phyloP scores from a whole-genome alignment of 1,284 basidiomycete genomes.

The Coniferiporia sulphurascens region DNA sequence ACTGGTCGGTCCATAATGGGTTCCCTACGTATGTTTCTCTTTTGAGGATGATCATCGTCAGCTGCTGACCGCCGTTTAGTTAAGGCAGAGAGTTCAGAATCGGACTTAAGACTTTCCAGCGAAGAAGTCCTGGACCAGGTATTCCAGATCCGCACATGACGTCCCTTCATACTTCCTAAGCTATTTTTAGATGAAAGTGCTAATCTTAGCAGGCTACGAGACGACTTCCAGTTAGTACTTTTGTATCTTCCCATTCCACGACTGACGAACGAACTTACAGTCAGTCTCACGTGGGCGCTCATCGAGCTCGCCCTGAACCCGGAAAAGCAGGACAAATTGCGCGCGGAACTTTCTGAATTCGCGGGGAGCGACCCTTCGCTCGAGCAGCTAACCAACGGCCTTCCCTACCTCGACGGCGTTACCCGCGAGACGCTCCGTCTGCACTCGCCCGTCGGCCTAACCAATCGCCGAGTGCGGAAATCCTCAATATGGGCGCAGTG shows the following conservation, averaged over 20 bases:
- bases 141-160: neutral
- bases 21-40: conserved; percentile 38
- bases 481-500: conserved; percentile 24
- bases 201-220: conserved; percentile 29
- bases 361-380: conserved; percentile 11
- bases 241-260: neutral
- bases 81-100: conserved; percentile 42
- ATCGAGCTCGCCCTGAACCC: conserved; percentile 16
- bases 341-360: conserved; percentile 14
- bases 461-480: conserved; percentile 1
- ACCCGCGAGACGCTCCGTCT: conserved; percentile 16
- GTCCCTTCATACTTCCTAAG: neutral
- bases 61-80: conserved; percentile 31
- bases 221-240: conserved; percentile 25
- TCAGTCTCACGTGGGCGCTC: conserved; percentile 13
- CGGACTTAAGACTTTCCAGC: conserved; percentile 46
- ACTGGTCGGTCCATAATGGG: conserved; percentile 46
- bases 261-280: neutral
- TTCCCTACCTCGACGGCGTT: conserved; percentile 20
- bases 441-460: conserved; percentile 10
- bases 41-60: neutral
- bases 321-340: conserved; percentile 13
- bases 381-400: conserved; percentile 15
- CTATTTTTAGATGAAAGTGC: conserved; percentile 23
- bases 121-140: conserved; percentile 65